Conservation (phyloP, 1,139 yeast species). For the Pichia sp. region DNA sequence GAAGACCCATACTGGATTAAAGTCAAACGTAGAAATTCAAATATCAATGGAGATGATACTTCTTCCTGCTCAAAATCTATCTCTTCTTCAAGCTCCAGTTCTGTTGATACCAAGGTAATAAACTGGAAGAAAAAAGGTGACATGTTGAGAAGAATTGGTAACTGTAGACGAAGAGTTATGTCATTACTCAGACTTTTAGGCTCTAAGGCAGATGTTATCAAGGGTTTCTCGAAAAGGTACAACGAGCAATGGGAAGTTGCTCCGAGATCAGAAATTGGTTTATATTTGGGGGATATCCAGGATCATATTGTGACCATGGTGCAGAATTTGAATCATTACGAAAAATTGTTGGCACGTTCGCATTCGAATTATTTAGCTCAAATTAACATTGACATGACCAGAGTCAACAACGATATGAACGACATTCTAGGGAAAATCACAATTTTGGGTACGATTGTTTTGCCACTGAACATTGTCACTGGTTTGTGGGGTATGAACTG, state of each 20-base stretch:
- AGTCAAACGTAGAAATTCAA: slow-evolving; percentile 30
- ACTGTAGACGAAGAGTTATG: slow-evolving; percentile 92
- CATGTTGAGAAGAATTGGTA: slow-evolving; percentile 91
- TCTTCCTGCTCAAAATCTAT: slow-evolving; percentile 17
- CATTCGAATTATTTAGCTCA: slow-evolving; percentile 96
- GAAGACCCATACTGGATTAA: slow-evolving; percentile 27
- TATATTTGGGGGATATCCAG: slow-evolving; percentile 90
- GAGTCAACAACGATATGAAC: slow-evolving; percentile 94
- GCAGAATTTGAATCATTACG: slow-evolving; percentile 89
- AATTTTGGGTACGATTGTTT: slow-evolving; percentile 86
- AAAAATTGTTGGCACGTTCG: slow-evolving; percentile 84
- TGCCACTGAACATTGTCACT: slow-evolving; percentile 90
- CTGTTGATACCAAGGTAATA: slow-evolving; percentile 50
- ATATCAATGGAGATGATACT: slow-evolving; percentile 24
- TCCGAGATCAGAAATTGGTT: slow-evolving; percentile 74
- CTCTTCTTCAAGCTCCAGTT: slow-evolving; percentile 32
- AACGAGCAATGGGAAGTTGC: slow-evolving; percentile 78
- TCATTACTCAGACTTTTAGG: slow-evolving; percentile 78
- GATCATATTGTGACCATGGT: slow-evolving; percentile 96
- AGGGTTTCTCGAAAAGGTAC: slow-evolving; percentile 88
- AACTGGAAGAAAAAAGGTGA: slow-evolving; percentile 93
- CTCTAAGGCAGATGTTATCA: slow-evolving; percentile 92
- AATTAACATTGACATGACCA: slow-evolving; percentile 94
- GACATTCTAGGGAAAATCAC: slow-evolving; percentile 93
- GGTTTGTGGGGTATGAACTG: slow-evolving; percentile 99